These are phyloP conservation scores for Eimeria falciformis DNA, from an alignment of 169 alveolate genomes.

Conservation along the genomic window DNA sequence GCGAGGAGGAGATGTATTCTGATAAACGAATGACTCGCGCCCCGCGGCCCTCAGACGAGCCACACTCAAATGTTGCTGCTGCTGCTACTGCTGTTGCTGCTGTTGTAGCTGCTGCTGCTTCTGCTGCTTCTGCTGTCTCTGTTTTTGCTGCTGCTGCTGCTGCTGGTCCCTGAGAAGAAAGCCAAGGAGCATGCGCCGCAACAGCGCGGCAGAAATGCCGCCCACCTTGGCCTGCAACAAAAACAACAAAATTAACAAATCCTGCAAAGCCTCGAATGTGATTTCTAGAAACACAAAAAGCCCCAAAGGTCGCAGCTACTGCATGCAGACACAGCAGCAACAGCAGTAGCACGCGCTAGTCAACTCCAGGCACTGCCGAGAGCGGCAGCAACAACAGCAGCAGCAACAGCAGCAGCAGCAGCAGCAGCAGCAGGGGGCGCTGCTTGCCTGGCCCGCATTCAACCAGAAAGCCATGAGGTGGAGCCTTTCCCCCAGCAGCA, in stretches of 20 bases:
- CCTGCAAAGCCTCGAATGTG: background rate
- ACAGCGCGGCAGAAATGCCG: constrained; percentile 56
- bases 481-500: background rate
- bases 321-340: constrained; percentile 1
- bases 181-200: constrained; percentile 43
- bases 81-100: constrained; percentile 30
- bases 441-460: constrained; percentile 63
- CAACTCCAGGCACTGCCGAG: too few relatives aligned
- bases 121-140: background rate
- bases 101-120: constrained; percentile 34
- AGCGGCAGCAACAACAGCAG: background rate
- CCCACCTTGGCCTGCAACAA: constrained; percentile 48
- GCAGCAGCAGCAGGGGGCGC: constrained; percentile 50
- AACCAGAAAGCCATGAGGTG: constrained; percentile 50
- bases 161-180: background rate
- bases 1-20: background rate
- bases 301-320: background rate
- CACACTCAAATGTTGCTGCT: background rate
- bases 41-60: constrained; percentile 58
- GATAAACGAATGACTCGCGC: background rate
- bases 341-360: background rate
- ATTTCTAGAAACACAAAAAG: background rate
- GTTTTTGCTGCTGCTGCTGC: constrained; percentile 51
- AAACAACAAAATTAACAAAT: background rate
- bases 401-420: constrained; percentile 15